phyloP scores from a whole-genome alignment of 2,329 filamentous ascomycete genomes.

The Beauveria caledonica region DNA sequence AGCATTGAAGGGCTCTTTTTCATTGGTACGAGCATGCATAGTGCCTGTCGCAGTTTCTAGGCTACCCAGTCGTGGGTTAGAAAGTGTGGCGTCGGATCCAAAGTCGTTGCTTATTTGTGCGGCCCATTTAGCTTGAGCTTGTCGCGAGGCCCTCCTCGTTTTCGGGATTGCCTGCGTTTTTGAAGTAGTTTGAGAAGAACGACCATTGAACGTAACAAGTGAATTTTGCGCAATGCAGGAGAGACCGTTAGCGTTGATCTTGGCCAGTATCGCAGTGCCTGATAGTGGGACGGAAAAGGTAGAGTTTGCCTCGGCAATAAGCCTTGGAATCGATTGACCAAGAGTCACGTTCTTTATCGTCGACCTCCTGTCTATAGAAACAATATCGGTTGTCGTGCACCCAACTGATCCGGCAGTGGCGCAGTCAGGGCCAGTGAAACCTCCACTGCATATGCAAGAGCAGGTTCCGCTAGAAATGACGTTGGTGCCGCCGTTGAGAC shows the following conservation, averaged over 20 bases:
- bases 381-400: slow-evolving; percentile 43
- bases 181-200: slow-evolving; percentile 28
- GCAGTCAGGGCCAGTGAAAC: slow-evolving; percentile 61
- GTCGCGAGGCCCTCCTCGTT: slow-evolving; percentile 1
- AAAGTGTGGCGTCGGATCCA: neutral
- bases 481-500: slow-evolving; percentile 73
- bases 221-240: slow-evolving; percentile 83
- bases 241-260: slow-evolving; percentile 67
- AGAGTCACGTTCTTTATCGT: slow-evolving; percentile 63
- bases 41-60: neutral
- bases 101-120: neutral
- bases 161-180: neutral
- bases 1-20: slow-evolving; percentile 31
- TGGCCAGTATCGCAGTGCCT: slow-evolving; percentile 58
- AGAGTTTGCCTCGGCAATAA: slow-evolving; percentile 55
- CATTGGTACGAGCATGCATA: neutral
- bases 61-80: neutral
- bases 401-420: slow-evolving; percentile 37
- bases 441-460: slow-evolving; percentile 81
- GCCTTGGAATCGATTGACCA: slow-evolving; percentile 66
- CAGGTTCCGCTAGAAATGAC: slow-evolving; percentile 61
- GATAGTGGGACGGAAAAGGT: slow-evolving; percentile 74
- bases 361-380: slow-evolving; percentile 30
- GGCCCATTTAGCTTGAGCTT: neutral
- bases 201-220: slow-evolving; percentile 72